Percentiles rank a stretch among this genome's conserved stretches.
Conservation (phyloP, 768 basidiomycete genomes). For the Sporobolomyces phaffii region DNA sequence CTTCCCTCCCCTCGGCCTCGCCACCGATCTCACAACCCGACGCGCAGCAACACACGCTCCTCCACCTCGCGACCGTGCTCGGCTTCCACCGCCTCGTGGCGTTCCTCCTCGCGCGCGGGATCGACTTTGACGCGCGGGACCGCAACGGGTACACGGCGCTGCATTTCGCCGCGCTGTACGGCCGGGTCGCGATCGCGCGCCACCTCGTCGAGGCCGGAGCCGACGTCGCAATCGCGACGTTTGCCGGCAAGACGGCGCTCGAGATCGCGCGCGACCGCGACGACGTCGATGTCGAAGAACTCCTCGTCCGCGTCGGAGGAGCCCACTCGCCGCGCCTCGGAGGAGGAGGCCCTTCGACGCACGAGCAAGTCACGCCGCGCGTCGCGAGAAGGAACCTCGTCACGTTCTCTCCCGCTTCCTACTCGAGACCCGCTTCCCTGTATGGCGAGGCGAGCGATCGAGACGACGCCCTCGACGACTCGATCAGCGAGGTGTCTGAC, state of each 20-base stretch:
- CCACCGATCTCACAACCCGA: constrained; percentile 67
- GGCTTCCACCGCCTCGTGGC: constrained; percentile 64
- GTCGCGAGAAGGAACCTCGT: neutral
- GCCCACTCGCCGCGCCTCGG: too few relatives aligned
- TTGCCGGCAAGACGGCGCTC: constrained; percentile 46
- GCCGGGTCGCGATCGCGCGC: constrained; percentile 59
- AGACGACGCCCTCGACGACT: neutral
- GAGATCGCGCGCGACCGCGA: constrained; percentile 48
- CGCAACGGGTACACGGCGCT: constrained; percentile 83
- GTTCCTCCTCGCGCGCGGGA: constrained; percentile 65
- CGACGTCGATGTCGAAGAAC: constrained; percentile 45
- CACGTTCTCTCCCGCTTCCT: neutral
- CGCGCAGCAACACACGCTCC: constrained; percentile 69
- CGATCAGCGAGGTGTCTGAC: neutral
- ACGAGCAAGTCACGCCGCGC: neutral
- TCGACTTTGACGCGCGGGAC: constrained; percentile 78
- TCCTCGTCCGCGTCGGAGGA: constrained; percentile 39
- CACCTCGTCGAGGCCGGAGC: constrained; percentile 75
- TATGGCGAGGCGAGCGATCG: neutral
- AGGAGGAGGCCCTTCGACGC: too few relatives aligned
- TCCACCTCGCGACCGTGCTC: constrained; percentile 78
- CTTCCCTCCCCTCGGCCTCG: constrained; percentile 44
- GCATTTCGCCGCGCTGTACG: constrained; percentile 70
- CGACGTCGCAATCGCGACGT: constrained; percentile 50
- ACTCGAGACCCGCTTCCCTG: neutral